Conservation (phyloP, 805 yeast species). For the Yamadazyma phyllophila region DNA sequence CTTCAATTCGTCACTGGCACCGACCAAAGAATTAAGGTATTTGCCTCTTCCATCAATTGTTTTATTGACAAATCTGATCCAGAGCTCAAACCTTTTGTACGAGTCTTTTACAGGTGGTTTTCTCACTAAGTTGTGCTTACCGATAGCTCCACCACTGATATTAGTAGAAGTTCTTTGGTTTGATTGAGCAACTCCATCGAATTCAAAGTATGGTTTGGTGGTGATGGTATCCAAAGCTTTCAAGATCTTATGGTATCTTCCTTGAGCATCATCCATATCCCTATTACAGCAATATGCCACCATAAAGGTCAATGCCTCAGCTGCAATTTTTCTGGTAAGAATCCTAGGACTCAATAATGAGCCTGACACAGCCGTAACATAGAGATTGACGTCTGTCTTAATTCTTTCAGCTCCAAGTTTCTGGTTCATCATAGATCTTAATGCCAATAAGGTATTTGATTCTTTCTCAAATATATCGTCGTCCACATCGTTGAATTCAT, state of each 20-base stretch:
- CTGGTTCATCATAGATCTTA: slow-evolving; percentile 69
- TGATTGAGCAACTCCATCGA: slow-evolving; percentile 17
- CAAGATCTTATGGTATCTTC: slow-evolving; percentile 56
- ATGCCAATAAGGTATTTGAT: slow-evolving; percentile 69
- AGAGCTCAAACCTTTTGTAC: slow-evolving; percentile 59
- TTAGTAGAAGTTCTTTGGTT: slow-evolving; percentile 25
- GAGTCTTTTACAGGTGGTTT: slow-evolving; percentile 35
- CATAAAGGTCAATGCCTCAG: slow-evolving; percentile 64
- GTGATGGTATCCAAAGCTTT: slow-evolving; percentile 49
- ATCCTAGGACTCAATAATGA: slow-evolving; percentile 74
- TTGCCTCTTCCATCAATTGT: slow-evolving; percentile 84
- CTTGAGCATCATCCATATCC: slow-evolving; percentile 25
- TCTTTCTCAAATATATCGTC: slow-evolving; percentile 67
- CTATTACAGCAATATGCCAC: slow-evolving; percentile 36
- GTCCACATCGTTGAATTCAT: slow-evolving; percentile 37
- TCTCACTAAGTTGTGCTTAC: slow-evolving; percentile 31
- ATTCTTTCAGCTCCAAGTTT: slow-evolving; percentile 61
- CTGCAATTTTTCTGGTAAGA: slow-evolving; percentile 72
- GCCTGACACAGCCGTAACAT: slow-evolving; percentile 62
- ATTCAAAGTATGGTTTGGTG: slow-evolving; percentile 37
- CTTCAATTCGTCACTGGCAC: slow-evolving; percentile 82
- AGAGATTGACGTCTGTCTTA: slow-evolving; percentile 38
- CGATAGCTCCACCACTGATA: slow-evolving; percentile 22
- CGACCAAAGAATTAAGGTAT: slow-evolving; percentile 81
- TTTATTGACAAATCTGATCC: slow-evolving; percentile 65